phyloP scores from a whole-genome alignment of 1,284 basidiomycete genomes.

The Fomitiporia mediterranea region DNA sequence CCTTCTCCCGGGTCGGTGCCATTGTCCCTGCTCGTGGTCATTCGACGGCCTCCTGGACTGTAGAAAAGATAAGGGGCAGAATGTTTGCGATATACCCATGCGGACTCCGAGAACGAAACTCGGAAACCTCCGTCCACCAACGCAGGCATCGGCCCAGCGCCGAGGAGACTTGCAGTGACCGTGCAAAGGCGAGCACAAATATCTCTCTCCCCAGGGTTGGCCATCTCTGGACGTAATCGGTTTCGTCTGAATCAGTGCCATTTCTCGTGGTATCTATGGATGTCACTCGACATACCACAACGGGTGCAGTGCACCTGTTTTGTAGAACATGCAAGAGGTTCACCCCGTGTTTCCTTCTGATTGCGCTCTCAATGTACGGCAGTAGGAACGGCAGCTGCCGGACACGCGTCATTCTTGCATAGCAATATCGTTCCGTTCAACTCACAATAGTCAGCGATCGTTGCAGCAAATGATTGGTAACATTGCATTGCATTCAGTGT shows the following conservation, averaged over 20 bases:
- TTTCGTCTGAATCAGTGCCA: neutral
- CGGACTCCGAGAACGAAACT: neutral
- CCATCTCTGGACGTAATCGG: neutral
- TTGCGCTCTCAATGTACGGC: neutral
- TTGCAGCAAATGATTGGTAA: too few relatives aligned
- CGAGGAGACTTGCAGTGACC: neutral
- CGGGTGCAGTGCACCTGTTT: neutral
- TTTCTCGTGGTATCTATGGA: too few relatives aligned
- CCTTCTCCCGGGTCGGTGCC: too few relatives aligned
- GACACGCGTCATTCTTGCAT: neutral
- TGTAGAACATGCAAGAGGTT: neutral
- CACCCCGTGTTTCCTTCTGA: neutral
- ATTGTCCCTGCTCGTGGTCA: slow-evolving; percentile 8
- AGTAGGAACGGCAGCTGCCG: neutral
- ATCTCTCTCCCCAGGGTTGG: neutral
- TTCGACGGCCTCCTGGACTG: slow-evolving; percentile 1
- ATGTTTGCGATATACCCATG: neutral
- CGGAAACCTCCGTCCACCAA: slow-evolving; percentile 11
- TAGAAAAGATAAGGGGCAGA: neutral
- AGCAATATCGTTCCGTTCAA: too few relatives aligned
- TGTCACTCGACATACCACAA: too few relatives aligned
- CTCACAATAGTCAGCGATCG: too few relatives aligned
- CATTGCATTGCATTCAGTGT: too few relatives aligned
- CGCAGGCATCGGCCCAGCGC: neutral
- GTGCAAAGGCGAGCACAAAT: neutral